Evolutionary conservation across 139 green algal genomes (phyloP).

Genomic region (Desmodesmus armatus): DNA sequence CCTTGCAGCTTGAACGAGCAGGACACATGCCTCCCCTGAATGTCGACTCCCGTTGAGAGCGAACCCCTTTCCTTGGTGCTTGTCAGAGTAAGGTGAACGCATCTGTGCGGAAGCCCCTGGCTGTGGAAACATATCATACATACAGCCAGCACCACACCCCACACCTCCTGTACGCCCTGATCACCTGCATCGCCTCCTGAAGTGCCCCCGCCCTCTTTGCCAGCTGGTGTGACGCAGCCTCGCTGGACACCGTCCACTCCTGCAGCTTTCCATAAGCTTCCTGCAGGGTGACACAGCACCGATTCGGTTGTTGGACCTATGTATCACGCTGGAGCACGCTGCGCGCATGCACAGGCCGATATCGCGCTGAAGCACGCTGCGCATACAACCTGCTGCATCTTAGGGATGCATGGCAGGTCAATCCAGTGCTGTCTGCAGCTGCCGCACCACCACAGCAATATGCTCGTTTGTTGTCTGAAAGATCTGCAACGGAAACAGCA

Average conservation of each 20-base stretch:
- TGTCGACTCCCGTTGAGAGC: too few species aligned
- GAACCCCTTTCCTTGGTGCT: too few species aligned
- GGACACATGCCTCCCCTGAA: too few species aligned
- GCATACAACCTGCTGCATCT: neutral
- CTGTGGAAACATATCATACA: too few species aligned
- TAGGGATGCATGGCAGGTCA: neutral
- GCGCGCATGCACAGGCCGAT: neutral
- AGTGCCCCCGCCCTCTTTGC: conserved; percentile 10
- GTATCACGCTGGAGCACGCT: neutral
- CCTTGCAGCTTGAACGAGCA: too few species aligned
- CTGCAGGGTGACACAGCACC: neutral
- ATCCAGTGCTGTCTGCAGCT: neutral
- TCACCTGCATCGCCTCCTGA: conserved; percentile 16
- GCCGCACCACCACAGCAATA: too few species aligned
- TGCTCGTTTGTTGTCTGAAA: too few species aligned
- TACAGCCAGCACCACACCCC: too few species aligned
- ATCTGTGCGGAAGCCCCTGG: too few species aligned
- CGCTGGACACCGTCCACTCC: conserved; percentile 2
- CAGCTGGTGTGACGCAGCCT: conserved; percentile 4
- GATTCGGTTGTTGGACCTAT: neutral
- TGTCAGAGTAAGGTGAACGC: too few species aligned
- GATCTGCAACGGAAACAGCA: too few species aligned
- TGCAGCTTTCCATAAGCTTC: conserved; percentile 5
- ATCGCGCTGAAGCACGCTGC: neutral
- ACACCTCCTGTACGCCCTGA: too few species aligned